Base-by-base conservation (phyloP, 805 yeast species). In the Kuraishia piskuri region DNA sequence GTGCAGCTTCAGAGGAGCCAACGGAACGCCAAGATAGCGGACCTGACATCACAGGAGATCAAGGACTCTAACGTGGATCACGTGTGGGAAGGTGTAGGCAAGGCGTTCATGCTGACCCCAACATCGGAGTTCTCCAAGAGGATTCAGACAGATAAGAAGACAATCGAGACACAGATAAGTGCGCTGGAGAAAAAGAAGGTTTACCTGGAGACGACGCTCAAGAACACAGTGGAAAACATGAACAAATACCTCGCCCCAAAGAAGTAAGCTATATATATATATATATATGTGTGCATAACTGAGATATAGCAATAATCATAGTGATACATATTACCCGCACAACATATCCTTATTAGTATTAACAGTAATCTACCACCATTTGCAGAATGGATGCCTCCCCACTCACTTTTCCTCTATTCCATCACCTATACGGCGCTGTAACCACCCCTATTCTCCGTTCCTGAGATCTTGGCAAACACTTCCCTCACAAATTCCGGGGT, bases 51-150 rank as follows among this genome's bases (percentile, higher is more conserved):
- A 36, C 63, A 74, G 36, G 87, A 86, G 58, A 71, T 90, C 50
- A 71, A 69, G 23, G 58, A 56, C 25, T 69, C 77, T 14, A 74
- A 71, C 9, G 71, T 71, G 21, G 76, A 79, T 9, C 64, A 63
- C 8, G 91, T 90, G 4, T 90, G 96, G 94, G 81, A 88, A 63
- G 88, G 95, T 4, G 79, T 88, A 37, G 97, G 97, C 25, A 86
- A 86, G 67, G 79, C 89, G 26, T 87, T 86, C 64, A 68, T 86
- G 9, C 66, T 70, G 48, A 74, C 74, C 3, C 72, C 74, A 24
- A 71, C 72, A 2, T 60, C 65, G 3, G 68, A 71, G 2, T 87
- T 88, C 67, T 65, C 77, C 49, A 61, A 65, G 12, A 75, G 73
- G 51, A 67, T 89, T 36, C 63, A 71, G 22, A 63, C 68, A 22